phyloP scores from a whole-genome alignment of 768 basidiomycete genomes.

The Leccinum imitatum region DNA sequence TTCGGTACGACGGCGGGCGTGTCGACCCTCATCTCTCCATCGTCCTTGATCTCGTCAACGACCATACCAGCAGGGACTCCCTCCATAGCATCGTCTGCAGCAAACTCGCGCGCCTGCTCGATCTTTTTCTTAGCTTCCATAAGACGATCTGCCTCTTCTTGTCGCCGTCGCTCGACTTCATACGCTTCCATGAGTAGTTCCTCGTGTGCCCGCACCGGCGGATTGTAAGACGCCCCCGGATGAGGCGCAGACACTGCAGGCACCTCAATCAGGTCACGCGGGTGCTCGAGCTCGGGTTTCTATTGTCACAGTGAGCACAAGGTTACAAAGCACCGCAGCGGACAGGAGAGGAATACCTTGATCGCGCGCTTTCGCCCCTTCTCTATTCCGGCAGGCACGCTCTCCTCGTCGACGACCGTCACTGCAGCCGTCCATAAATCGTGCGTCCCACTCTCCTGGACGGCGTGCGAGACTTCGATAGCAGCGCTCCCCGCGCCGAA shows the following conservation, averaged over 20 bases:
- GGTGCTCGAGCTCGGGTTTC: slow-evolving; percentile 49
- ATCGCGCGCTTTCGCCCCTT: slow-evolving; percentile 39
- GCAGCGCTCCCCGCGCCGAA: slow-evolving; percentile 63
- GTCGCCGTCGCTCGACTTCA: slow-evolving; percentile 58
- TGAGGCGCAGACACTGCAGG: slow-evolving; percentile 73
- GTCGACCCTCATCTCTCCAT: slow-evolving; percentile 36
- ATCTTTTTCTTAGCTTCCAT: slow-evolving; percentile 56
- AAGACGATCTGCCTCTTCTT: slow-evolving; percentile 53
- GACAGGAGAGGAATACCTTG: slow-evolving; percentile 31
- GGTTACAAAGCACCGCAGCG: neutral
- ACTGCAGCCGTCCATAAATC: slow-evolving; percentile 54
- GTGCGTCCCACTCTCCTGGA: slow-evolving; percentile 63
- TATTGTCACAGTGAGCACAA: slow-evolving; percentile 21
- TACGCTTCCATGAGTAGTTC: slow-evolving; percentile 69
- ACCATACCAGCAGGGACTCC: slow-evolving; percentile 65
- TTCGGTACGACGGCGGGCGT: slow-evolving; percentile 37
- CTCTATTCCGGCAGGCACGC: slow-evolving; percentile 43
- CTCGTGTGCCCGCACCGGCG: slow-evolving; percentile 68
- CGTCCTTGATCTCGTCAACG: slow-evolving; percentile 46
- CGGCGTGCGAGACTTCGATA: slow-evolving; percentile 66
- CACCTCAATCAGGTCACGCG: slow-evolving; percentile 53
- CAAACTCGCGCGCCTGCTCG: slow-evolving; percentile 42
- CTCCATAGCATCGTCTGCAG: slow-evolving; percentile 30
- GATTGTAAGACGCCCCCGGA: slow-evolving; percentile 88
- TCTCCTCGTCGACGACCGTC: slow-evolving; percentile 30